phyloP scores from a whole-genome alignment of 2,329 filamentous ascomycete species.

The Ilyonectria robusta region DNA sequence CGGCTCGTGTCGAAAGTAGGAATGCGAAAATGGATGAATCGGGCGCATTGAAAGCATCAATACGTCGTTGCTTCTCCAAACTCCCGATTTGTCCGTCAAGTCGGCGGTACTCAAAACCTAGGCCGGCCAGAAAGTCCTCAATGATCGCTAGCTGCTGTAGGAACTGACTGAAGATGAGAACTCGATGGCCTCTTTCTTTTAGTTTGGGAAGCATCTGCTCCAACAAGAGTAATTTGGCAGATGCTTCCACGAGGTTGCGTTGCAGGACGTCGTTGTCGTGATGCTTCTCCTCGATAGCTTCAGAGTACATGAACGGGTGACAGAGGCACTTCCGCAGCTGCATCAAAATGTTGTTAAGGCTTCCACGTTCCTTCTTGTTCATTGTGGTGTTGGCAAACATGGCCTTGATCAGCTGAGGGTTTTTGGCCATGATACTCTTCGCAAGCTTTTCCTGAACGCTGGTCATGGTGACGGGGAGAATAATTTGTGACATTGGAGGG shows the following conservation, averaged over 20 bases:
- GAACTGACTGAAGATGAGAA: constrained; percentile 97
- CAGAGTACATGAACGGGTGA: constrained; percentile 95
- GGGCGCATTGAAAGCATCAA: constrained; percentile 92
- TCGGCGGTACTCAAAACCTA: constrained; percentile 81
- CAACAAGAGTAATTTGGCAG: constrained; percentile 87
- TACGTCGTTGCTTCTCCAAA: constrained; percentile 92
- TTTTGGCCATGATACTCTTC: constrained; percentile 93
- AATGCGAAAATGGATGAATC: constrained; percentile 90
- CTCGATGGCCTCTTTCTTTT: constrained; percentile 86
- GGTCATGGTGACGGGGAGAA: constrained; percentile 96
- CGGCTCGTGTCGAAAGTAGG: constrained; percentile 91
- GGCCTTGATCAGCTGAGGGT: constrained; percentile 87
- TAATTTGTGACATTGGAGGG: constrained; percentile 94
- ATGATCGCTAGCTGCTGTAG: constrained; percentile 88
- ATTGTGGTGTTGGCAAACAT: constrained; percentile 82
- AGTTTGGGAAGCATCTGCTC: constrained; percentile 91
- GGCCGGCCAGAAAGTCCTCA: constrained; percentile 88
- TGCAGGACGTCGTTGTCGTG: constrained; percentile 74
- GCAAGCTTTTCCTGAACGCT: constrained; percentile 94
- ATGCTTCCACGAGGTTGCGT: constrained; percentile 90
- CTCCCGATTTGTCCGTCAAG: constrained; percentile 88
- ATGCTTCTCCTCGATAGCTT: constrained; percentile 87
- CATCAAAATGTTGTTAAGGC: constrained; percentile 93
- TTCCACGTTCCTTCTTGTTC: constrained; percentile 80
- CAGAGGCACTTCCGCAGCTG: constrained; percentile 95